Evolutionary conservation across 495 filamentous ascomycete genomes (phyloP).

Genomic region (Aspergillus baeticus): DNA sequence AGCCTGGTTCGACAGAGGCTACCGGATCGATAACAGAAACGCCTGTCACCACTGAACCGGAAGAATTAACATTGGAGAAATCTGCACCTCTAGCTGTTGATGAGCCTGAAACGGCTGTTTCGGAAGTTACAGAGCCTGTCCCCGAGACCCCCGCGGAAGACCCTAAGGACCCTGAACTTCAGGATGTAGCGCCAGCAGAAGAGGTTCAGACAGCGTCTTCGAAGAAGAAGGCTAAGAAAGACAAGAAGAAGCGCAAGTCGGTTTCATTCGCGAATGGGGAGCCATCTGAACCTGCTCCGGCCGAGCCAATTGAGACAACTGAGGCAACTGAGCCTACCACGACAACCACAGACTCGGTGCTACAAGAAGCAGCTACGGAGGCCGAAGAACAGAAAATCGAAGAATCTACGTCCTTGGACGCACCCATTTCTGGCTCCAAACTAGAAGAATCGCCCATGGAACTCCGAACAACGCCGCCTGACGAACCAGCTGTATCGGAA

Average conservation of each 20-base stretch:
- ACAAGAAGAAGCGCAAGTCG: slow-evolving; percentile 34
- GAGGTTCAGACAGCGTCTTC: slow-evolving; percentile 22
- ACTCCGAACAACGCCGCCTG: not conserved
- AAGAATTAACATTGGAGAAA: not conserved
- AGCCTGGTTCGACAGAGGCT: slow-evolving; percentile 5
- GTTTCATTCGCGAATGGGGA: slow-evolving; percentile 22
- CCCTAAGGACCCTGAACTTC: slow-evolving; percentile 2
- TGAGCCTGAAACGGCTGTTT: too few species aligned
- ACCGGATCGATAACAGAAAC: not conserved
- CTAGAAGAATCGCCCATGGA: not conserved
- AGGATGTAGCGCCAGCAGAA: slow-evolving; percentile 1
- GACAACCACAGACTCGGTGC: not conserved
- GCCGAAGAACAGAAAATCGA: not conserved
- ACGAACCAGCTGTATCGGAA: not conserved
- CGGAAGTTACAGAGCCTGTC: not conserved
- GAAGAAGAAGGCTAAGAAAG: slow-evolving; percentile 49
- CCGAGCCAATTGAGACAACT: not conserved
- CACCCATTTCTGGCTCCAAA: not conserved
- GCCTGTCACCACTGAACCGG: not conserved
- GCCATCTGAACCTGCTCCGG: not conserved
- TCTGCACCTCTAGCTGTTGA: too few species aligned
- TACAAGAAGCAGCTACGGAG: not conserved
- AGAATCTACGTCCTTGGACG: not conserved
- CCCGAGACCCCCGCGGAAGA: not conserved
- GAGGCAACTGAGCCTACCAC: too few species aligned